Evolutionary conservation across 1,284 basidiomycete species (phyloP).

Genomic region (Sphaerobolus stellatus): DNA sequence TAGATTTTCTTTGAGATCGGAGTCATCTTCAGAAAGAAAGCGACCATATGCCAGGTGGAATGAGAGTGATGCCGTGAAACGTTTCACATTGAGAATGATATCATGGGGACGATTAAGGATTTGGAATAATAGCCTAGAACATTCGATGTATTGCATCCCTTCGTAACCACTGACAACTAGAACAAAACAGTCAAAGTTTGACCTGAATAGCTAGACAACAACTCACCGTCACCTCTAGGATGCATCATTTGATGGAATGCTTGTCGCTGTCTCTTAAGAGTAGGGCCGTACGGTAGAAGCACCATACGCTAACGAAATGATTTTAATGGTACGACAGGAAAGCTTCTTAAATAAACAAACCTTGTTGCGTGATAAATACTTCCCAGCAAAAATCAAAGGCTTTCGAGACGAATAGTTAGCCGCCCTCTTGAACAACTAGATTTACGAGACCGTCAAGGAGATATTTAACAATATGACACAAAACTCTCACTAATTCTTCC

Average conservation of each 20-base stretch:
- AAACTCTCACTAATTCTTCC: constrained; percentile 13
- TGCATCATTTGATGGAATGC: constrained; percentile 20
- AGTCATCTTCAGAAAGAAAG: constrained; percentile 21
- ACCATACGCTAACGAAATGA: constrained; percentile 9
- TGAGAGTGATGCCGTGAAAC: constrained; percentile 25
- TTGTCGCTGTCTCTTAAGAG: constrained; percentile 14
- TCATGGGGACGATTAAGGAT: constrained; percentile 11
- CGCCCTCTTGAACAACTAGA: too few relatives aligned
- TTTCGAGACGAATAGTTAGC: constrained; percentile 17
- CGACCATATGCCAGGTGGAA: constrained; percentile 27
- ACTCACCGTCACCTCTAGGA: constrained; percentile 11
- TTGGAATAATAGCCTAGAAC: constrained; percentile 13
- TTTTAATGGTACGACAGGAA: neutral
- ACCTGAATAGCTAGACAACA: too few relatives aligned
- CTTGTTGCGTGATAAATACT: constrained; percentile 14
- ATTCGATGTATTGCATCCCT: constrained; percentile 15
- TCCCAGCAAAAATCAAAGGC: constrained; percentile 16
- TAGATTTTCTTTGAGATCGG: constrained; percentile 23
- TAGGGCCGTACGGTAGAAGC: constrained; percentile 10
- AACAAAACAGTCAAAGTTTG: neutral
- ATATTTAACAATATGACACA: neutral
- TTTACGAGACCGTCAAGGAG: too few relatives aligned
- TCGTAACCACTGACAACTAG: constrained; percentile 20
- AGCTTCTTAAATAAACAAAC: neutral
- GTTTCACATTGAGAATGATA: constrained; percentile 9